Base-by-base conservation (phyloP, 371 early-diverging fungal genomes). In the Mucor velutinosus region DNA sequence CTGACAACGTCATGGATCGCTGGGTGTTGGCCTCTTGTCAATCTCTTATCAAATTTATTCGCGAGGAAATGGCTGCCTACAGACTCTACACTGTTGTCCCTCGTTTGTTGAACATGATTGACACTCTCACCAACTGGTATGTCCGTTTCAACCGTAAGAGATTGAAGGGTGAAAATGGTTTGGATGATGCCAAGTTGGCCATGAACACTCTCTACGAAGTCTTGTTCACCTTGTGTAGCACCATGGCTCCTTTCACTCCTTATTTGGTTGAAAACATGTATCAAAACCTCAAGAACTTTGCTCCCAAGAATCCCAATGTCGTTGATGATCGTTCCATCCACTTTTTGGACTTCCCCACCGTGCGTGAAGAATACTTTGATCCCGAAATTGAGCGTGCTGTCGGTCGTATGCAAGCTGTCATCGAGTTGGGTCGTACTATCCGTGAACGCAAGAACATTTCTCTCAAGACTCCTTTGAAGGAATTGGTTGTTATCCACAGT, bases 201-300 rank as follows among this genome's bases (percentile, higher is more conserved):
- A 86, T 97, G 80, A 94, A 93, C 80, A 94, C 97, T 14, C 89
- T 99, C 66, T 95, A 92, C 72, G 95, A 98, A 80, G 95, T 99
- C 12, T 82, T 99, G 53, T 91, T 90, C 76, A 95, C 95, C 11
- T 81, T 99, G 76, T 91, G 93, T 76, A 90, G 91, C 62, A 87
- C 95, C 75, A 97, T 99, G 99, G 94, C 99, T 45, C 96, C 99
- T 29, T 99, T 99, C 88, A 96, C 99, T 29, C 99, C 99, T 17
- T 99, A 96, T 91, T 86, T 99, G 81, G 89, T 94, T 59, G 99
- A 99, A 88, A 94, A 88, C 86, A 97, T 97, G 92, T 99, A 96
- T 85, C 99, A 97, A 83, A 89, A 89, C 65, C 86, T 99, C 66
- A 92, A 90, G 82, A 82, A 65, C 25, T 95, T 91, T 76, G 70